A percentile compares a stretch with the other conserved stretches of the same genome.
Evolutionary conservation across 495 filamentous ascomycete genomes (phyloP).

Genomic region (Wilcoxina mikolae): DNA sequence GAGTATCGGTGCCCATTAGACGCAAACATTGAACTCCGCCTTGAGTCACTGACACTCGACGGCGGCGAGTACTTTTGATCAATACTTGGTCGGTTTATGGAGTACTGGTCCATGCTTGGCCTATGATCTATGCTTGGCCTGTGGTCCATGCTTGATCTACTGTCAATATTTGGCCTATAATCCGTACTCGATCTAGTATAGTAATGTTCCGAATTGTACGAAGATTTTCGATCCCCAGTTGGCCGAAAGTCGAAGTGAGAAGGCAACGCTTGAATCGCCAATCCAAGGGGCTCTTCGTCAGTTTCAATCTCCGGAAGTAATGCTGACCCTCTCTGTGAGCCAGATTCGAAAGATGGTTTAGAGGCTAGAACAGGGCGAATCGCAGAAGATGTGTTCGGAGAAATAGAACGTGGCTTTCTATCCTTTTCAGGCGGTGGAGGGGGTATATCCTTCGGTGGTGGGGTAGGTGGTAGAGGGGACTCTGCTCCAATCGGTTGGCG

Average conservation of each 20-base stretch:
- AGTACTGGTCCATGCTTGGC: slow-evolving; percentile 25
- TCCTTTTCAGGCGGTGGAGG: slow-evolving; percentile 16
- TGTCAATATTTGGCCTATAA: slow-evolving; percentile 17
- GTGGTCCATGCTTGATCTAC: slow-evolving; percentile 14
- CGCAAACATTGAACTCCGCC: slow-evolving; percentile 18
- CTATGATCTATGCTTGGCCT: slow-evolving; percentile 13
- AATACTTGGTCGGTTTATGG: slow-evolving; percentile 20
- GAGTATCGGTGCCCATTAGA: slow-evolving; percentile 23
- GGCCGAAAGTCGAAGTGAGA: slow-evolving; percentile 10
- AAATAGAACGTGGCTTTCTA: slow-evolving; percentile 16
- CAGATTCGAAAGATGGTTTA: slow-evolving; percentile 19
- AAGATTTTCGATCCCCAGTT: neutral
- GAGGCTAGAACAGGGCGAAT: neutral
- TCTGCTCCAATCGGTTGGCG: slow-evolving; percentile 20
- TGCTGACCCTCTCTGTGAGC: slow-evolving; percentile 15
- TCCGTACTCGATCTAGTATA: slow-evolving; percentile 3
- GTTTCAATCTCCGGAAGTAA: slow-evolving; percentile 27
- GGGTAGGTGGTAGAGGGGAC: slow-evolving; percentile 26
- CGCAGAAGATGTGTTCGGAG: slow-evolving; percentile 21
- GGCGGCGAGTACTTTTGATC: slow-evolving; percentile 22
- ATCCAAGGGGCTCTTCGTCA: slow-evolving; percentile 24
- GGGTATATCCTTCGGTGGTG: slow-evolving; percentile 27
- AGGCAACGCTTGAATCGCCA: slow-evolving; percentile 23
- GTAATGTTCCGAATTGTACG: neutral
- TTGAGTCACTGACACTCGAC: slow-evolving; percentile 25